phyloP scores from a whole-genome alignment of 2,329 filamentous ascomycete genomes.

The Cytospora piceae region DNA sequence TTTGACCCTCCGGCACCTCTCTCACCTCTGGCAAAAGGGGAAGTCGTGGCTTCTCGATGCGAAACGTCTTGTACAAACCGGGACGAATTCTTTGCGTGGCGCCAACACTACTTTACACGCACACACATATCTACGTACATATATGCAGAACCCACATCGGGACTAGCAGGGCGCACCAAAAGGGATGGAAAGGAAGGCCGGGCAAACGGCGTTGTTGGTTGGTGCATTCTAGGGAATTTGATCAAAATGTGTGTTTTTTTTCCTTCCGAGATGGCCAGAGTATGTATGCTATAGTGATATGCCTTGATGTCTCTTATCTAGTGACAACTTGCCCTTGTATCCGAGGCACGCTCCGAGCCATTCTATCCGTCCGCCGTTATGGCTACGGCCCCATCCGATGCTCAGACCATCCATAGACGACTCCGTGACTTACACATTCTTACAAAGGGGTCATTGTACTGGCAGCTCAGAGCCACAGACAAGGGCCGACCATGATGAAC shows the following conservation, averaged over 20 bases:
- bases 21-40: neutral
- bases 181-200: neutral
- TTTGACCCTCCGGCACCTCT: neutral
- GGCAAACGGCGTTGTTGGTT: slow-evolving; percentile 12
- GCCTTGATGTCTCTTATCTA: no score
- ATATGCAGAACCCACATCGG: neutral
- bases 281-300: no score
- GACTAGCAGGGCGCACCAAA: slow-evolving; percentile 21
- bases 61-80: slow-evolving; percentile 13
- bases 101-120: neutral
- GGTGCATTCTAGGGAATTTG: neutral
- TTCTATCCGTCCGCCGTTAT: no score
- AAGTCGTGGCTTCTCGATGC: neutral
- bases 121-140: neutral
- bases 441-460: no score
- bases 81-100: slow-evolving; percentile 9
- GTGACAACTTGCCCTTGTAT: no score
- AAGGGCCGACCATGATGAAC: no score
- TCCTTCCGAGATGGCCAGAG: no score
- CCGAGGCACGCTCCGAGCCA: no score
- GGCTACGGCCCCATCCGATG: no score
- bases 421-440: no score
- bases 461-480: no score
- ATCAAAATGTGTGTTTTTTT: neutral
- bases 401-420: no score